Evolutionary conservation across 441 rosid genomes (phyloP), one percentile per base, ranked within the genome.

Genomic region (Melastoma candidum): DNA sequence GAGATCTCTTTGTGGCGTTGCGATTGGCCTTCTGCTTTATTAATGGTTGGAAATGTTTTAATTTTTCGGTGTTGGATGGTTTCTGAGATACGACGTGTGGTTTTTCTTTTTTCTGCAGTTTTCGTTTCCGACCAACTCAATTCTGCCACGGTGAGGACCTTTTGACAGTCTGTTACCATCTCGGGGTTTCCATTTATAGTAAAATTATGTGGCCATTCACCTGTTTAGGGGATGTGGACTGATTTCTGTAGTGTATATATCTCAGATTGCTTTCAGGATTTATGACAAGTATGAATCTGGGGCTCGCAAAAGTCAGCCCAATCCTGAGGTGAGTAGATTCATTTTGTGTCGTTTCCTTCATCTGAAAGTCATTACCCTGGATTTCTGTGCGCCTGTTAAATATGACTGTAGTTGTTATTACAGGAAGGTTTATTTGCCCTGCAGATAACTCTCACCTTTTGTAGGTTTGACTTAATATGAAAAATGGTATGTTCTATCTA

Each of bases 201-300:
- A 32, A 32, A 32, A 32, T 32, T 32, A 32, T 32, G 8, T 8
- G 41, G 6, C 26, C 1, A 29, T 17, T 27, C 13, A 17, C 22
- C 22, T 17, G 22, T 41, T 39, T 0, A 32, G 41, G 6, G 41
- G 41, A 32, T 32, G 8, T 32, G 41, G 7, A 32, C 41, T 59
- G 44, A 52, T 52, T 9, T 14, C 45, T 32, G 27, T 6, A 24
- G 46, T 24, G 32, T 52, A 10, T 51, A 7, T 53, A 24, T 54
- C 44, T 32, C 7, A 78, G 78, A 55, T 52, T 46, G 57, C 39
- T 53, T 4, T 64, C 14, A 46, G 63, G 46, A 57, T 26, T 68
- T 56, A 53, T 51, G 79, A 75, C 59, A 59, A 65, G 63, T 58
- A 48, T 1, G 32, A 49, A 22, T 53, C 55, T 32, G 54, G 48